These are phyloP conservation scores for Penicillium psychrosexuale DNA, from an alignment of 2,329 filamentous ascomycete species.

Conservation along the genomic window DNA sequence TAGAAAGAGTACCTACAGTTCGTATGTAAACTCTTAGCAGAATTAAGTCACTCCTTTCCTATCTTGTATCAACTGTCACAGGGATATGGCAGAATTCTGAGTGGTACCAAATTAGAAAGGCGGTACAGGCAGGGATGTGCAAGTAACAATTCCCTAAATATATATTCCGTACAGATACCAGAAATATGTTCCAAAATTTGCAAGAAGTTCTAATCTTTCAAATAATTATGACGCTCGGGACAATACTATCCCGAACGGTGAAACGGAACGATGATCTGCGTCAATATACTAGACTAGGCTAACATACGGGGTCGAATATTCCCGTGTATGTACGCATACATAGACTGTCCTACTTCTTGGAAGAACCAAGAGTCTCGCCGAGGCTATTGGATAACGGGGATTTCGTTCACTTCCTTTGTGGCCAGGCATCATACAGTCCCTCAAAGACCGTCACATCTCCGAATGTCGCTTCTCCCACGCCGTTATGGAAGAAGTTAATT, in stretches of 20 bases:
- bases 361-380: background rate
- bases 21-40: too few relatives aligned
- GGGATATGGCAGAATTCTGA: too few relatives aligned
- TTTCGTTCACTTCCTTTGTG: slow-evolving; percentile 1
- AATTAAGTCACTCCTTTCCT: too few relatives aligned
- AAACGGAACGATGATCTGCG: too few relatives aligned
- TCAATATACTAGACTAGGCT: background rate
- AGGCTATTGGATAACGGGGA: background rate
- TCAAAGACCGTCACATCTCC: slow-evolving; percentile 14
- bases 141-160: too few relatives aligned
- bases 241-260: too few relatives aligned
- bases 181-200: background rate
- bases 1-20: too few relatives aligned
- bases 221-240: too few relatives aligned
- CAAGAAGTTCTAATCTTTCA: background rate
- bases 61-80: too few relatives aligned
- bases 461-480: slow-evolving; percentile 15
- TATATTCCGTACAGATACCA: background rate
- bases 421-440: slow-evolving; percentile 22
- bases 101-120: too few relatives aligned
- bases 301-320: background rate
- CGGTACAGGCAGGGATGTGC: too few relatives aligned
- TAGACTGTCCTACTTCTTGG: too few relatives aligned
- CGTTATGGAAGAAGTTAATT: slow-evolving; percentile 20
- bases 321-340: background rate